A percentile compares a stretch with the other conserved stretches of the same genome.
Evolutionary conservation across 108 stramenopile species (phyloP).

Genomic region (Nitzschia sp.): DNA sequence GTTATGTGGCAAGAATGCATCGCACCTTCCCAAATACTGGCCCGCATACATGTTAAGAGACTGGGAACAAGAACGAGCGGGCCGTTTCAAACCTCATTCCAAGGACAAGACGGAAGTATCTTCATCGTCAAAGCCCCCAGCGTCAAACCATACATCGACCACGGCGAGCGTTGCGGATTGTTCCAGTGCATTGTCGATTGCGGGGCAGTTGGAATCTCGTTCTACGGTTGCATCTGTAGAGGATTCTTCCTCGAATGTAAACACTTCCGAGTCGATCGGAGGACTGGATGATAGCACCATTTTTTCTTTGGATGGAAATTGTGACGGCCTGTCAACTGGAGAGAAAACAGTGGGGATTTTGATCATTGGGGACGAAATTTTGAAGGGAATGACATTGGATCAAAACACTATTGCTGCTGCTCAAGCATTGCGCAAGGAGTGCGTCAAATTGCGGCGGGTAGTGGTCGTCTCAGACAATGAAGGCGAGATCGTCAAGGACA

Average conservation of each 20-base stretch:
- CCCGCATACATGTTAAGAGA: constrained; percentile 88
- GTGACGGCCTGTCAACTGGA: neutral
- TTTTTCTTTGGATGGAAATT: constrained; percentile 14
- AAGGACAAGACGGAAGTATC: constrained; percentile 28
- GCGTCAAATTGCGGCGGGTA: constrained; percentile 73
- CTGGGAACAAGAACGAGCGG: constrained; percentile 80
- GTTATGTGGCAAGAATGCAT: neutral
- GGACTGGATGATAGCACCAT: constrained; percentile 11
- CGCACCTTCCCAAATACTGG: constrained; percentile 56
- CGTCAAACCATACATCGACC: neutral
- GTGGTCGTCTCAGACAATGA: constrained; percentile 84
- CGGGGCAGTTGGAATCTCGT: constrained; percentile 6
- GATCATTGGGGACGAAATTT: constrained; percentile 93
- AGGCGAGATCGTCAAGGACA: constrained; percentile 79
- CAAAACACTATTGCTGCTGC: constrained; percentile 86
- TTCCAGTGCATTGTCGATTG: constrained; percentile 13
- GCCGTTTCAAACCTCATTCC: constrained; percentile 39
- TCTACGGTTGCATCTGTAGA: neutral
- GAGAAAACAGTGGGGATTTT: constrained; percentile 67
- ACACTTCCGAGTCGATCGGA: neutral
- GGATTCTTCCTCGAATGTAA: neutral
- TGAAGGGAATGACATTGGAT: constrained; percentile 89
- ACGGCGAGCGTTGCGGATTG: neutral
- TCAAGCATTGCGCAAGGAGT: constrained; percentile 70
- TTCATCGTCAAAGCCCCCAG: neutral